A percentile compares a stretch with the other conserved stretches of the same genome.
phyloP scores from a whole-genome alignment of 495 filamentous ascomycete genomes.

The Lophiotrema nucula region DNA sequence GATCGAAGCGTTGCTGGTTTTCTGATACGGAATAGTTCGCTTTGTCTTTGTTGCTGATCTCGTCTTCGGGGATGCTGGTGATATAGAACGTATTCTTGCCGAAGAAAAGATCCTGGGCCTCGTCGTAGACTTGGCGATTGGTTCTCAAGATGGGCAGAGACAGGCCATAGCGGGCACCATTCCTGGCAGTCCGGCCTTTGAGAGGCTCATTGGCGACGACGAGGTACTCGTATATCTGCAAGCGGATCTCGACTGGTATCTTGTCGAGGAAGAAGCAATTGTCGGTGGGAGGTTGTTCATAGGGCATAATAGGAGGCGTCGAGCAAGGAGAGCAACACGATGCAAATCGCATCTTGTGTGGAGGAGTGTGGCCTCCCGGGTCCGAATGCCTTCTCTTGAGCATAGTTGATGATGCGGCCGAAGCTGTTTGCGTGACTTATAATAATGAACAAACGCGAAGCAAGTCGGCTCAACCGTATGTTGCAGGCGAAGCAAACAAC shows the following conservation, averaged over 20 bases:
- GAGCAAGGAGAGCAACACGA: background rate
- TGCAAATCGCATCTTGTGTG: background rate
- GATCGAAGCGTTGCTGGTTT: conserved; percentile 1
- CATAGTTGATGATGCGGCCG: too few species aligned
- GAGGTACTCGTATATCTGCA: conserved; percentile 13
- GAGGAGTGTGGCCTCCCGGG: too few species aligned
- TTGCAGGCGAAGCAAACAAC: too few species aligned
- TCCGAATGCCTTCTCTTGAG: too few species aligned
- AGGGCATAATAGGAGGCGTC: background rate
- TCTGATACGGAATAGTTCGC: background rate
- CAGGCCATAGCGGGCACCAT: background rate
- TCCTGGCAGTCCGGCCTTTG: background rate
- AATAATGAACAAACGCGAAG: too few species aligned
- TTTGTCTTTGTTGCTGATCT: background rate
- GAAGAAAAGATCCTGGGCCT: conserved; percentile 18
- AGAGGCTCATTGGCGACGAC: conserved; percentile 2
- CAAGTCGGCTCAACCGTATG: too few species aligned
- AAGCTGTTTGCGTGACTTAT: too few species aligned
- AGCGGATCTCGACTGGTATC: conserved; percentile 13
- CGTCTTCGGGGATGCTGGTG: conserved; percentile 8
- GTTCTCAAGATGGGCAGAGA: conserved; percentile 1
- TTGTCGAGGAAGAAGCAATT: conserved; percentile 14
- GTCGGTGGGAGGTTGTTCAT: background rate
- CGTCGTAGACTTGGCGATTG: conserved; percentile 22
- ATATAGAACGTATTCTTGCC: conserved; percentile 13